Conservation (phyloP, 139 green algal genomes). For the Coelastrella sp. region DNA sequence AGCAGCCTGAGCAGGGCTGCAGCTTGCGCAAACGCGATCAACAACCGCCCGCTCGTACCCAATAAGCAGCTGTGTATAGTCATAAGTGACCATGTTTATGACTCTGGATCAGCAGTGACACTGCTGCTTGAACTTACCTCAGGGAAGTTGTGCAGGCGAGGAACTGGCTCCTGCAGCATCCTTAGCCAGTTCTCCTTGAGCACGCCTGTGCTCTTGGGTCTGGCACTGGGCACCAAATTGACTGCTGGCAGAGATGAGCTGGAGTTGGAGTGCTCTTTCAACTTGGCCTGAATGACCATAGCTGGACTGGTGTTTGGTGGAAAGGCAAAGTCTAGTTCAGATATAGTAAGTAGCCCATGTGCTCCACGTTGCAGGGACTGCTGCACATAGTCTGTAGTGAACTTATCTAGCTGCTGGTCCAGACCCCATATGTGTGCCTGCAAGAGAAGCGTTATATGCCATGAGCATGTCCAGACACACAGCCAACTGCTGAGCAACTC, state of each 20-base stretch:
- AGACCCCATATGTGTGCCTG: slow-evolving; percentile 47
- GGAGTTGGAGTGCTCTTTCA: slow-evolving; percentile 10
- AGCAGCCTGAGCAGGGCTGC: no score
- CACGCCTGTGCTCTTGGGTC: neutral
- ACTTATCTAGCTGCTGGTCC: slow-evolving; percentile 49
- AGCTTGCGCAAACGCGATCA: no score
- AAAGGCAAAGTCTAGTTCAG: slow-evolving; percentile 49
- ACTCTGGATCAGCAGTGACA: no score
- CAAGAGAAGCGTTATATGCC: neutral
- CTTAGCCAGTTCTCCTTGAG: slow-evolving; percentile 9
- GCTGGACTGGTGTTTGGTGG: slow-evolving; percentile 27
- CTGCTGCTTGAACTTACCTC: slow-evolving; percentile 20
- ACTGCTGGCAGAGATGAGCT: slow-evolving; percentile 7
- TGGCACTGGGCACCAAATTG: neutral
- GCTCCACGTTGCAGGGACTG: slow-evolving; percentile 34
- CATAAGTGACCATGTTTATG: no score
- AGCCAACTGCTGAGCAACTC: no score
- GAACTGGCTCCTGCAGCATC: slow-evolving; percentile 24
- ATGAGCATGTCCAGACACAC: no score
- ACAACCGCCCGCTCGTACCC: no score
- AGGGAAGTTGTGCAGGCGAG: slow-evolving; percentile 45
- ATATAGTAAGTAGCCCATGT: slow-evolving; percentile 30
- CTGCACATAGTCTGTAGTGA: slow-evolving; percentile 49
- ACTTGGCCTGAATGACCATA: slow-evolving; percentile 20
- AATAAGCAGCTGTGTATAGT: no score